Evolutionary conservation across 1,284 basidiomycete species (phyloP).

Genomic region (Taiwanofungus camphoratus): DNA sequence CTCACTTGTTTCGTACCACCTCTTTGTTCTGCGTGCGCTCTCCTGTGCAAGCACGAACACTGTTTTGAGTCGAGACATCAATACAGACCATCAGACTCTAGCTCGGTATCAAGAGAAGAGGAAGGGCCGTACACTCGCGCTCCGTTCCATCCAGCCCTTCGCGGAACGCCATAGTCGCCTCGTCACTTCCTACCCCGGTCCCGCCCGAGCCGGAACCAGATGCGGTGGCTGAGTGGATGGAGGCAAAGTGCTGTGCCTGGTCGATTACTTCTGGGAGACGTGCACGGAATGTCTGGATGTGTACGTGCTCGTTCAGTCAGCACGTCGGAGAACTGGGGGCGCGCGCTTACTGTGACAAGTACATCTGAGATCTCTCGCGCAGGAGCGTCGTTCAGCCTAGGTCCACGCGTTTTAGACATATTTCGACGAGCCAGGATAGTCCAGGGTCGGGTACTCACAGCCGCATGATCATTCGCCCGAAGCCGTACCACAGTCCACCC

Average conservation of each 20-base stretch:
- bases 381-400: conserved; percentile 66
- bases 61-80: conserved; percentile 25
- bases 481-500: conserved; percentile 87
- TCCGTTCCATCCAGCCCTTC: conserved; percentile 88
- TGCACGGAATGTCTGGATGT: conserved; percentile 65
- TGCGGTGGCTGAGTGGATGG: conserved; percentile 49
- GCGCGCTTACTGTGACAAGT: conserved; percentile 52
- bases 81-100: not conserved
- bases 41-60: conserved; percentile 84
- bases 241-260: conserved; percentile 86
- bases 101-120: not conserved
- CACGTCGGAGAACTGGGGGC: not conserved
- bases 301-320: not conserved
- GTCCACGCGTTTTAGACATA: not conserved
- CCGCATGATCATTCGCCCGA: conserved; percentile 77
- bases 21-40: conserved; percentile 68
- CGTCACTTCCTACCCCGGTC: conserved; percentile 45
- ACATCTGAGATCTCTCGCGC: conserved; percentile 64
- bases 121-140: conserved; percentile 63
- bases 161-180: conserved; percentile 69
- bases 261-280: conserved; percentile 81
- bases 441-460: conserved; percentile 45
- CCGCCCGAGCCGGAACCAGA: conserved; percentile 20
- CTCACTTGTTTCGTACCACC: conserved; percentile 77
- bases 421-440: not conserved